Base-by-base conservation (phyloP, 1,139 yeast species). In the Saccharomyces hybrid region DNA sequence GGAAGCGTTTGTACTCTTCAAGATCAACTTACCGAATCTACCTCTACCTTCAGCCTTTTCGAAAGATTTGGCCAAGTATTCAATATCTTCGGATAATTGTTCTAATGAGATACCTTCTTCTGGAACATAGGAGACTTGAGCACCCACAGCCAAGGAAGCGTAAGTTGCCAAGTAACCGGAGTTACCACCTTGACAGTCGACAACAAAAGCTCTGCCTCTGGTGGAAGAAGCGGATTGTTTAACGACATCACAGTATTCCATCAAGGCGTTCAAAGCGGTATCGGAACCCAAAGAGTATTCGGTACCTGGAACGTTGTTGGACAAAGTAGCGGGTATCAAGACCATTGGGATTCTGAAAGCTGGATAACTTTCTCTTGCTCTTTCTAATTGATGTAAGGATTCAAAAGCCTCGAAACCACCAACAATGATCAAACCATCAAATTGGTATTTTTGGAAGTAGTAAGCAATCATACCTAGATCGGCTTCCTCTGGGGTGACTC, bases 131-230 rank as follows among this genome's bases (percentile, higher is more conserved):
- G 93, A 88, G 7, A 95, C 95, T 62, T 87, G 83, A 1, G 98
- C 95, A 57, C 99, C 99, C 50, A 93, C 86, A 52, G 89, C 87
- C 60, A 93, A 77, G n/a, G 95, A 91, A 42, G 91, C 86, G 68
- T 80, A 83, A 1, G 96, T 83, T 11, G 98, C 96, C 65, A 93
- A 83, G 71, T 82, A 93, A 32, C 99, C 99, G 7, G 95, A 86
- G 73, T 89, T 86, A 55, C 98, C 99, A 64, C 99, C 99, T 76
- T 93, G 98, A 38, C 88, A 96, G 67, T 93, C 99, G 59, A 93
- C 96, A 29, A 93, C 96, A 70, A 93, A 93, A 5, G 88, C 95
- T 68, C 99, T 82, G 64, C 95, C 88, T 75, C 99, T 83, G 2
- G 96, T 86, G 24, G 98, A 89, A 21, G 96, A 84, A 2, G 99